Evolutionary conservation across 2,329 filamentous ascomycete genomes (phyloP), one percentile per base, ranked within the genome.

Genomic region (Microdochium nivale): DNA sequence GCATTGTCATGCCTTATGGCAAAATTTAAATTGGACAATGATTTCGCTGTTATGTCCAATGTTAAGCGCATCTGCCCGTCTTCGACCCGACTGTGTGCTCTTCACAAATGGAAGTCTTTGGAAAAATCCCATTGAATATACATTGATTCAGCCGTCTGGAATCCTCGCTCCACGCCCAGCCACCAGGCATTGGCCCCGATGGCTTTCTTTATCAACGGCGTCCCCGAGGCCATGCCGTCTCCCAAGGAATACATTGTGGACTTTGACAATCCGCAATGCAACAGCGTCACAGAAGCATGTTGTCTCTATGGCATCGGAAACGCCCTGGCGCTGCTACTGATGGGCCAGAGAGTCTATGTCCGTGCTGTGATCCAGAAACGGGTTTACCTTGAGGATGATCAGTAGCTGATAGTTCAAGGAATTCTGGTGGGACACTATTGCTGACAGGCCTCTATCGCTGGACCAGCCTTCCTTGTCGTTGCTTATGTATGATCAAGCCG

Each of bases 201-300:
- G 5, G 7, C 33, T 14, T 37, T 37, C 33, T 37, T 33, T 14
- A 30, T 49, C n/a, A 21, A 23, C 32, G 47, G 47, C 47, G 47
- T 46, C 7, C 40, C 46, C 24, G 51, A 49, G 11, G 16, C 47
- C 14, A 16, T 52, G 23, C 14, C 47, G 8, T 33, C 51, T 11
- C 51, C 51, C 3, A 33, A 49, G 14, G 51, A 47, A 21, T 52
- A 33, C 13, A 19, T 44, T 7, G 51, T 52, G 11, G 30, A 52
- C 51, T 52, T 52, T 23, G 32, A 44, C 35, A 44, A 52, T 24
- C 51, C 51, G 11, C 16, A 24, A 10, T 27, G 25, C 56, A 16
- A 58, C 54, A 48, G 62, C 56, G 49, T 70, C 52, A 35, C 32
- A n/a, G 48, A 3, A 16, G 48, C 48, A 3, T 49, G 37, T 23